Evolutionary conservation across 495 filamentous ascomycete species (phyloP).

Genomic region (Penicillium canariense): DNA sequence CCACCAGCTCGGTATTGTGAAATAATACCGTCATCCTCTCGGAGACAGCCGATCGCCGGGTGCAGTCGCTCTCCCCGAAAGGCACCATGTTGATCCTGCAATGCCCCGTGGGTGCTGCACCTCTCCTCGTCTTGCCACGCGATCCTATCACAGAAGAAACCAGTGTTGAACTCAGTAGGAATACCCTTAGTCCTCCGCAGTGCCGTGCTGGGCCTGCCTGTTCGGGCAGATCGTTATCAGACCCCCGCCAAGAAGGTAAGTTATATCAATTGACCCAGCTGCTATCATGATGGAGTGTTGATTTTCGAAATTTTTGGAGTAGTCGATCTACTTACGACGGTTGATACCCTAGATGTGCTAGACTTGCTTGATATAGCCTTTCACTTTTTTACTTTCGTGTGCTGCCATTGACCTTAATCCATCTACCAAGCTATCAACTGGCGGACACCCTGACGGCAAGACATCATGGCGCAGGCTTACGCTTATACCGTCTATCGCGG

Average conservation of each 20-base stretch:
- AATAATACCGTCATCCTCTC: neutral
- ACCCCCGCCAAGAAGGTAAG: neutral
- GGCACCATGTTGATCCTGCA: neutral
- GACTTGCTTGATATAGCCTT: neutral
- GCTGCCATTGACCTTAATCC: too few species aligned
- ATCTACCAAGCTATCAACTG: neutral
- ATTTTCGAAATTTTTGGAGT: neutral
- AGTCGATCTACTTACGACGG: neutral
- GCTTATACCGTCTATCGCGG: constrained; percentile 42
- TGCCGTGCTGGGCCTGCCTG: constrained; percentile 1
- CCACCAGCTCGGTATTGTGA: too few species aligned
- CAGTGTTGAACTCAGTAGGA: constrained; percentile 14
- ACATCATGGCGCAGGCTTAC: constrained; percentile 11
- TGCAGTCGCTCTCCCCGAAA: neutral
- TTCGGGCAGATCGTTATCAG: neutral
- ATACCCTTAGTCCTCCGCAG: constrained; percentile 7
- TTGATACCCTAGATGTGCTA: neutral
- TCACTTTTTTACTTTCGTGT: too few species aligned
- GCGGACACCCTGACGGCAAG: neutral
- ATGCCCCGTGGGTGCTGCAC: neutral
- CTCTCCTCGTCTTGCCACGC: neutral
- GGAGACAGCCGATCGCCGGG: constrained; percentile 11
- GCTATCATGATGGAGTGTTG: constrained; percentile 4
- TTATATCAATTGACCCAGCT: constrained; percentile 15
- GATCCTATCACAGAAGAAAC: constrained; percentile 5